Conservation (phyloP, 768 basidiomycete genomes). For the Mycena pura region DNA sequence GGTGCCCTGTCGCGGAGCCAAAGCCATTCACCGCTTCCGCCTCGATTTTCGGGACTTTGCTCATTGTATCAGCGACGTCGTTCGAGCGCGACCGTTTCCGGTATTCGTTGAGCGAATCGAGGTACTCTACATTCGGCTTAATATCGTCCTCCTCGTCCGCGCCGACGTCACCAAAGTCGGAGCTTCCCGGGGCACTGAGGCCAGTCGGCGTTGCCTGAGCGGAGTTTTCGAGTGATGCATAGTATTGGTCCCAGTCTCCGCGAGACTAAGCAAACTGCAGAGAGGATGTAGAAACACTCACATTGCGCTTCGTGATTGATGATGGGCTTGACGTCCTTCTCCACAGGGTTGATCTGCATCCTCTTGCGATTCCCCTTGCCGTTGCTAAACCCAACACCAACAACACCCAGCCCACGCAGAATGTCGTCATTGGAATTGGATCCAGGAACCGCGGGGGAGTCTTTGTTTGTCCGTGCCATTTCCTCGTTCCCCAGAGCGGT, state of each 20-base stretch:
- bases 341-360: constrained; percentile 12
- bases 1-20: constrained; percentile 32
- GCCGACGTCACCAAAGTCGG: constrained; percentile 58
- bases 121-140: constrained; percentile 69
- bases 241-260: constrained; percentile 82
- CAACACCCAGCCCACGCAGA: constrained; percentile 68
- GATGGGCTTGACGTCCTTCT: constrained; percentile 39
- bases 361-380: constrained; percentile 28
- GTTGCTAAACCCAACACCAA: constrained; percentile 44
- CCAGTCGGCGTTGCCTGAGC: constrained; percentile 67
- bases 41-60: constrained; percentile 52
- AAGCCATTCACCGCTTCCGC: constrained; percentile 22
- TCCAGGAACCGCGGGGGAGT: constrained; percentile 37
- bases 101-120: constrained; percentile 75
- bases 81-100: constrained; percentile 78
- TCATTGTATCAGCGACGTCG: constrained; percentile 45
- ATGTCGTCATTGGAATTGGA: constrained; percentile 73
- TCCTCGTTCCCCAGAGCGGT: constrained; percentile 87
- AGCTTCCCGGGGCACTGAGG: constrained; percentile 50
- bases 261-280: background rate
- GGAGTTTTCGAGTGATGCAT: constrained; percentile 72
- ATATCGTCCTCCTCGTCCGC: constrained; percentile 72
- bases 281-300: constrained; percentile 45
- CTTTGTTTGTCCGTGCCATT: constrained; percentile 54
- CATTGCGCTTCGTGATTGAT: constrained; percentile 70